Conservation (phyloP, 106 monocot species). For the Agapanthus africanus region DNA sequence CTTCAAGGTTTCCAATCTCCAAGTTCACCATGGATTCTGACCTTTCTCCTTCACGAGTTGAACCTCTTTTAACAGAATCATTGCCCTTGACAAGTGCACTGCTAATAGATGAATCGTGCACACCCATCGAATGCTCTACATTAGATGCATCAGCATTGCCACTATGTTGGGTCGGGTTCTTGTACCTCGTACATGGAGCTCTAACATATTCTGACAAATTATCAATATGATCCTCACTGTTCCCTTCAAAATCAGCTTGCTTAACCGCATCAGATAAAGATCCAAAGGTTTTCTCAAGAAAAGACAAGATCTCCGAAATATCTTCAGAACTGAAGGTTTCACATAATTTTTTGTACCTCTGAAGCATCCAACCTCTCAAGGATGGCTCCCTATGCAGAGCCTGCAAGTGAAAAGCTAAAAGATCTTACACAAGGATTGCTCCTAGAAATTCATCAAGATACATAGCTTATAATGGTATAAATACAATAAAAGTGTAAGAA, state of each 20-base stretch:
- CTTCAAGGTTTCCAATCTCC: conserved; percentile 15
- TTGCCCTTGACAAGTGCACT: conserved; percentile 16
- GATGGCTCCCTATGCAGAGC: conserved; percentile 49
- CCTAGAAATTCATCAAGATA: not conserved
- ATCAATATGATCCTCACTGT: conserved; percentile 21
- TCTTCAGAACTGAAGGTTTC: conserved; percentile 23
- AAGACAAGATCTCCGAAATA: conserved; percentile 34
- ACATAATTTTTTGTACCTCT: conserved; percentile 51
- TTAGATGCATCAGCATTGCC: conserved; percentile 20
- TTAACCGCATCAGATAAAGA: conserved; percentile 37
- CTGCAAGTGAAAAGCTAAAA: conserved; percentile 35
- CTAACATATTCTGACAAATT: conserved; percentile 19
- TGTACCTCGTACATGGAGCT: conserved; percentile 7
- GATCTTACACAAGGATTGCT: not conserved
- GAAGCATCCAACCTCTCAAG: conserved; percentile 62
- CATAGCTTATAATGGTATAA: not conserved
- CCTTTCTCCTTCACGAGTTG: conserved; percentile 19
- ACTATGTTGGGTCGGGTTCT: conserved; percentile 15
- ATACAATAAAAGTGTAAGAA: not conserved
- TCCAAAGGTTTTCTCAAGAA: conserved; percentile 56
- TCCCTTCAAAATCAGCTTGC: conserved; percentile 25
- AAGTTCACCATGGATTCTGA: conserved; percentile 6
- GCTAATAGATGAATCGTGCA: conserved; percentile 17
- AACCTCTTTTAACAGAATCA: conserved; percentile 15
- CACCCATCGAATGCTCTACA: conserved; percentile 18